phyloP scores from a whole-genome alignment of 108 stramenopile species.

The Stephanodiscus triporus region DNA sequence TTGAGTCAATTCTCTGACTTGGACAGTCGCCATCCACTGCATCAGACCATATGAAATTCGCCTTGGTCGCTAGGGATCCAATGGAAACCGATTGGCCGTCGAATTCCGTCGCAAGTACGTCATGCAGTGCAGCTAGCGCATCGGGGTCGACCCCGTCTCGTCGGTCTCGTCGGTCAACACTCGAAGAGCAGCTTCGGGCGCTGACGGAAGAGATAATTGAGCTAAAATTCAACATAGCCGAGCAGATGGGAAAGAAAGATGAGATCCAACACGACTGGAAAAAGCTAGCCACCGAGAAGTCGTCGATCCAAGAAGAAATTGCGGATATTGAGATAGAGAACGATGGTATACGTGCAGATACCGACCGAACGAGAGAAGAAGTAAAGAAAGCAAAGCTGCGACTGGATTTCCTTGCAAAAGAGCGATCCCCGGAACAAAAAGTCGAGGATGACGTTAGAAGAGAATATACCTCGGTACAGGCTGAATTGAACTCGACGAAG shows the following conservation, averaged over 20 bases:
- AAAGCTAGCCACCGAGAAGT: slow-evolving; percentile 14
- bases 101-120: slow-evolving; percentile 4
- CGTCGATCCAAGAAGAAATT: slow-evolving; percentile 9
- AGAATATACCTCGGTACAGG: background rate
- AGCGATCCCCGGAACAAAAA: slow-evolving; percentile 10
- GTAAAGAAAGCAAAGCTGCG: slow-evolving; percentile 2
- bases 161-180: slow-evolving; percentile 5
- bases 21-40: too few relatives aligned
- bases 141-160: background rate
- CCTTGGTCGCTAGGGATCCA: background rate
- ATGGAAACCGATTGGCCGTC: slow-evolving; percentile 10
- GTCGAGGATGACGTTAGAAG: slow-evolving; percentile 8
- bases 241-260: slow-evolving; percentile 18
- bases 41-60: too few relatives aligned
- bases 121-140: slow-evolving; percentile 3
- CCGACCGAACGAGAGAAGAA: slow-evolving; percentile 2
- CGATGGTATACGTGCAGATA: slow-evolving; percentile 16
- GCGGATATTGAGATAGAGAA: slow-evolving; percentile 11
- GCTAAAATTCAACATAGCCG: slow-evolving; percentile 27
- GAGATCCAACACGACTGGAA: slow-evolving; percentile 19
- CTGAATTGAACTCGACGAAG: slow-evolving; percentile 17
- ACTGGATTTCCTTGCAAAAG: slow-evolving; percentile 2
- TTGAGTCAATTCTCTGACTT: too few relatives aligned
- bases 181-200: slow-evolving; percentile 13
- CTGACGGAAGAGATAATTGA: slow-evolving; percentile 26